A percentile compares a stretch with the other conserved stretches of the same genome.
Evolutionary conservation across 495 filamentous ascomycete species (phyloP).

Genomic region (Xylaria flabelliformis): DNA sequence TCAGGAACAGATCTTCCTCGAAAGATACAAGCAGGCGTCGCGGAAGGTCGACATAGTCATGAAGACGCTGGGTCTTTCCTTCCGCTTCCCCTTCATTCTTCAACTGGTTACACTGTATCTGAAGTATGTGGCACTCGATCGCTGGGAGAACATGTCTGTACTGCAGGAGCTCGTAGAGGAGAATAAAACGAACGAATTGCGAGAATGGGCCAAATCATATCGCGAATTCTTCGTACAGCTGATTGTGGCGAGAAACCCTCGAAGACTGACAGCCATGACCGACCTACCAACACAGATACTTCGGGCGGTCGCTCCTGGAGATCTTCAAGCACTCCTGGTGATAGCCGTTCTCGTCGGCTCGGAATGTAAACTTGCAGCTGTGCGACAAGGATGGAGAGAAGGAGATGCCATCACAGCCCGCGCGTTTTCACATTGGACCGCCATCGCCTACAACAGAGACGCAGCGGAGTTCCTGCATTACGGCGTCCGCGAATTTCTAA

Average conservation of each 20-base stretch:
- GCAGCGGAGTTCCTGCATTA: slow-evolving; percentile 39
- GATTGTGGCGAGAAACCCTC: neutral
- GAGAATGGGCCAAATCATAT: slow-evolving; percentile 33
- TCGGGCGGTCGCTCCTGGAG: neutral
- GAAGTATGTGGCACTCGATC: slow-evolving; percentile 32
- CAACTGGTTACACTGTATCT: neutral
- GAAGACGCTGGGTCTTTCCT: neutral
- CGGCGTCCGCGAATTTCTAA: slow-evolving; percentile 40
- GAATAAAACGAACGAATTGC: slow-evolving; percentile 32
- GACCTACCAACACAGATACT: neutral
- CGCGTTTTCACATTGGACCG: neutral
- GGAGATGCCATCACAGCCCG: neutral
- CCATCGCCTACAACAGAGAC: slow-evolving; percentile 3
- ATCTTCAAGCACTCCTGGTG: neutral
- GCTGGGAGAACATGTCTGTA: slow-evolving; percentile 41
- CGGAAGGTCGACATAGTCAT: neutral
- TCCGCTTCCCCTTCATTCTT: neutral
- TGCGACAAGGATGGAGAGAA: slow-evolving; percentile 3
- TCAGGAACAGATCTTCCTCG: neutral
- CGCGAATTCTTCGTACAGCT: slow-evolving; percentile 24
- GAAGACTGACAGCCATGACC: neutral
- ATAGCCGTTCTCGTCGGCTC: neutral
- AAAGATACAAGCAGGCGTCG: neutral
- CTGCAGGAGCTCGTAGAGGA: slow-evolving; percentile 42
- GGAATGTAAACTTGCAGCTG: neutral